These are phyloP conservation scores for Aeschynomene evenia DNA, from an alignment of 306 rosid species.

Conservation along the genomic window DNA sequence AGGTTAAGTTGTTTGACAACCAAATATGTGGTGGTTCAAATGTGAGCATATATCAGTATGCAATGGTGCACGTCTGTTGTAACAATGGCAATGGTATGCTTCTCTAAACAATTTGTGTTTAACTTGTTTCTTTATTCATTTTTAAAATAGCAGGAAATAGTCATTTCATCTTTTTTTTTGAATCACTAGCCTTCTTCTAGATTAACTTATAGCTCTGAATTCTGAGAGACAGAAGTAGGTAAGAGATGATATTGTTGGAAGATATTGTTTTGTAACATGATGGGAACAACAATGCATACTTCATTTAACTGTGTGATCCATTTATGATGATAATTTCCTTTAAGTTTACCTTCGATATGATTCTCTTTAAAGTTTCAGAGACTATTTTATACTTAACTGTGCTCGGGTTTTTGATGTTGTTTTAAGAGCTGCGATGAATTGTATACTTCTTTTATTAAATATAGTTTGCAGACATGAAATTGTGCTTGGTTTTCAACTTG, in stretches of 20 bases:
- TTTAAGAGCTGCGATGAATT: conserved; percentile 14
- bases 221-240: conserved; percentile 14
- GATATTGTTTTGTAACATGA: conserved; percentile 13
- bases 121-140: conserved; percentile 1
- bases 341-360: not conserved
- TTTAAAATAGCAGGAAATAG: conserved; percentile 6
- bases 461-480: conserved; percentile 23
- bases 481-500: conserved; percentile 20
- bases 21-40: conserved; percentile 76
- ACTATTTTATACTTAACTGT: not conserved
- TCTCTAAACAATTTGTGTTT: conserved; percentile 13
- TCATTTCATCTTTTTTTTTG: conserved; percentile 9
- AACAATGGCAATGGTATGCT: conserved; percentile 57
- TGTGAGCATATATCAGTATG: conserved; percentile 82
- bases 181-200: not conserved
- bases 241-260: conserved; percentile 13
- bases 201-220: conserved; percentile 20
- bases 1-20: conserved; percentile 78
- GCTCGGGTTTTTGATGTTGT: not conserved
- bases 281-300: not conserved
- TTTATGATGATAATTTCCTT: conserved; percentile 7
- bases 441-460: conserved; percentile 3
- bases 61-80: conserved; percentile 65
- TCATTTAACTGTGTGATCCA: not conserved
- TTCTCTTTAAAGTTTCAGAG: conserved; percentile 4